phyloP scores from a whole-genome alignment of 2,329 filamentous ascomycete species.

The Microsporum audouinii region DNA sequence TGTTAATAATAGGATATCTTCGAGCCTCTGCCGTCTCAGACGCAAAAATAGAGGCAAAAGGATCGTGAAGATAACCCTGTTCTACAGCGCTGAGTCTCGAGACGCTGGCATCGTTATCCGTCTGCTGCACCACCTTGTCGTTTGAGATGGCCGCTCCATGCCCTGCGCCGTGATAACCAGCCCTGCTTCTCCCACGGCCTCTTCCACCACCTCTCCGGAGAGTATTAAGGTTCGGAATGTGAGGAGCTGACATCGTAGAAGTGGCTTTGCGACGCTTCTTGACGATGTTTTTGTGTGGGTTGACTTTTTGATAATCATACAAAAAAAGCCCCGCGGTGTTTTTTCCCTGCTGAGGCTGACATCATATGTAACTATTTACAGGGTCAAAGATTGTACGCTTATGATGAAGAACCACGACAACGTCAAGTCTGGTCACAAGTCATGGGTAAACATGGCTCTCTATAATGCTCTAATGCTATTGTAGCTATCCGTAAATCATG shows the following conservation, averaged over 20 bases:
- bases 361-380: background rate
- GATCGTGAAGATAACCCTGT: conserved; percentile 72
- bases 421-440: too few relatives aligned
- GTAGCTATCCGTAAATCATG: conserved; percentile 21
- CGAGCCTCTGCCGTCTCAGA: conserved; percentile 39
- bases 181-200: conserved; percentile 40
- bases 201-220: conserved; percentile 40
- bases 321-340: background rate
- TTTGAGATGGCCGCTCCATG: conserved; percentile 26
- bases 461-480: background rate
- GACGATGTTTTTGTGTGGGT: background rate
- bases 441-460: background rate
- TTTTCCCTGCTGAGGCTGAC: background rate
- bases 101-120: conserved; percentile 81
- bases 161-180: conserved; percentile 18
- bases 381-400: background rate
- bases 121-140: conserved; percentile 72
- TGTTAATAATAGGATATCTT: conserved; percentile 82
- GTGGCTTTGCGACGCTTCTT: background rate
- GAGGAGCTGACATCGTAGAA: conserved; percentile 52
- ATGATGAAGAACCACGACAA: background rate
- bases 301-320: background rate
- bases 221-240: conserved; percentile 68
- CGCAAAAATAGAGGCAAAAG: conserved; percentile 62
- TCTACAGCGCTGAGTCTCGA: conserved; percentile 82